Evolutionary conservation across 352 stramenopile species (phyloP), one percentile per base, ranked within the genome.

Genomic region (Ophiocytium majus): DNA sequence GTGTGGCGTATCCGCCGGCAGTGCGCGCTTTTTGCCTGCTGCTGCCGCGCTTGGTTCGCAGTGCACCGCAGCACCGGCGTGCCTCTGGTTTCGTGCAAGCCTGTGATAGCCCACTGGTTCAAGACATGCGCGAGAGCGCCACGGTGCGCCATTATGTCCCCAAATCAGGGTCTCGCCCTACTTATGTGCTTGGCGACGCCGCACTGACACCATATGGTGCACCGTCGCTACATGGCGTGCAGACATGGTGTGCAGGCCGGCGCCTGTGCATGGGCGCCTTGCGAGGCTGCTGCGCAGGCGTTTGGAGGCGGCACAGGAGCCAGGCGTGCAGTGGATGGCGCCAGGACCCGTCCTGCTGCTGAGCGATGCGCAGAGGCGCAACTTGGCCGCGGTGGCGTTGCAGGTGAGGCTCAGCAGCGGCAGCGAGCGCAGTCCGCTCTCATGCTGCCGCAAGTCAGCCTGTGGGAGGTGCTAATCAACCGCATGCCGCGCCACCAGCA

Each of bases 201-300:
- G 19, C 57, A 66, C 57, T 66, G 28, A 66, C 28, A 66, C 57
- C 28, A 66, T 28, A 28, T 66, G 28, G 19, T 66, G 57, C 57
- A 66, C 57, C 28, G 57, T 28, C 57, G 28, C 57, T 66, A 66
- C 57, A 23, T 66, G 17, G 19, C 17, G 17, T 66, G 57, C 57
- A 66, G 57, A 66, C 28, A 66, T 66, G 28, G 57, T 66, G 57
- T 66, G 57, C 57, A 66, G 28, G 57, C 57, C 57, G 28, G 57
- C 57, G 57, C 57, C 57, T n/a, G n/a, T n/a, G n/a, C n/a, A n/a
- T n/a, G n/a, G n/a, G n/a, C n/a, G n/a, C n/a, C n/a, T n/a, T n/a
- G n/a, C n/a, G n/a, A n/a, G n/a, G n/a, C n/a, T n/a, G n/a, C n/a
- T n/a, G n/a, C n/a, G n/a, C n/a, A n/a, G n/a, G n/a, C n/a, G n/a